These are phyloP conservation scores for Trichosporon coremiiforme DNA, from an alignment of 1,284 basidiomycete genomes.

Conservation along the genomic window DNA sequence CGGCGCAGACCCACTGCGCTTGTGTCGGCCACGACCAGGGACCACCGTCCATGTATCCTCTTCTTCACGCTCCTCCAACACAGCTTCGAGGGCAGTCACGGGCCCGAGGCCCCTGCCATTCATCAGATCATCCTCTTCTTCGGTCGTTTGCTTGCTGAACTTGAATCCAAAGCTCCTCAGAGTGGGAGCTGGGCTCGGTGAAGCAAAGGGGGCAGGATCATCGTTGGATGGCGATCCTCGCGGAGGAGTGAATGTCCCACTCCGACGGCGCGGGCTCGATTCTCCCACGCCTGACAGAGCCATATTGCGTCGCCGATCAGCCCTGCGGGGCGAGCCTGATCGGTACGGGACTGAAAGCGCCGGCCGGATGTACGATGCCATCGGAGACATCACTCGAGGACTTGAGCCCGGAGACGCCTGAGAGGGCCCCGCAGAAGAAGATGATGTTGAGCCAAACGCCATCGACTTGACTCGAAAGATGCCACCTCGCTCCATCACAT, in stretches of 20 bases:
- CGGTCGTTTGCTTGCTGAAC: not conserved
- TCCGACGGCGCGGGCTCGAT: constrained; percentile 42
- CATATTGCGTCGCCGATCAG: constrained; percentile 39
- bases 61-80: constrained; percentile 30
- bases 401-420: constrained; percentile 24
- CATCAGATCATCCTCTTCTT: constrained; percentile 26
- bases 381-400: constrained; percentile 21
- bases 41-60: constrained; percentile 30
- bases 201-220: constrained; percentile 43
- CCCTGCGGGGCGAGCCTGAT: constrained; percentile 44
- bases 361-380: constrained; percentile 45
- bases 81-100: constrained; percentile 25
- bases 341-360: constrained; percentile 41
- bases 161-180: constrained; percentile 47
- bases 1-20: constrained; percentile 29
- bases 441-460: not conserved
- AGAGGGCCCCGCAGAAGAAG: not conserved
- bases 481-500: constrained; percentile 31
- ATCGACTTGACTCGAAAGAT: constrained; percentile 30
- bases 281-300: constrained; percentile 40
- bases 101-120: not conserved
- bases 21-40: constrained; percentile 10
- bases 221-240: constrained; percentile 49
- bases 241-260: constrained; percentile 47
- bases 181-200: constrained; percentile 33